Evolutionary conservation across 441 rosid species (phyloP), one percentile per base, ranked within the genome.

Genomic region (Aleurites moluccanus): DNA sequence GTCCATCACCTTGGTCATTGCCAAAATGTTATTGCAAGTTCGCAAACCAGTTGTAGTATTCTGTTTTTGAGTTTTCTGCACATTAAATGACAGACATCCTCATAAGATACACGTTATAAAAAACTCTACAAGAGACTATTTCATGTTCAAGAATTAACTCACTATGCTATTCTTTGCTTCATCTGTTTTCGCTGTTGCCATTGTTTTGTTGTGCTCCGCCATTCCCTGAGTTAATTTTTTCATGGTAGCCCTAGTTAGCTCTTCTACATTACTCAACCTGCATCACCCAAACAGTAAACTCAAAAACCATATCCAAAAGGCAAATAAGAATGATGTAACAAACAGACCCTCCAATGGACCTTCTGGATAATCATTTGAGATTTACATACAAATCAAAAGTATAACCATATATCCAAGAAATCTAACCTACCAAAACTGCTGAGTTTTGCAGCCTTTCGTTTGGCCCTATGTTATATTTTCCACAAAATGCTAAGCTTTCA

Each of bases 141-240:
- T 44, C 16, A 25, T 47, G 23, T 16, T 59, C 45, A 72, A 77
- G 18, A 77, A 69, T 71, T 77, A 69, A 88, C 98, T 85, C 76
- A 96, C 99, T 69, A 96, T 76, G 76, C 14, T 81, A 16, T 90
- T 88, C 80, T 96, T 96, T 65, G 89, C 98, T 80, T 91, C 98
- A 82, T 93, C 97, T 7, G 97, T 80, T 88, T 91, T 93, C 56
- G 99, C 98, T 80, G 92, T 90, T 56, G 97, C 88, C 98, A 86
- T 86, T 72, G 94, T 92, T 87, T 96, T 96, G 86, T 88, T 90
- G 80, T 92, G 97, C 85, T 92, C 97, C 35, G 88, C 87, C 97
- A 93, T 90, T 82, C 97, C 97, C 79, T 96, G 98, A 67, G 99
- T 93, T 79, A 92, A 80, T 75, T 96, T 96, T 82, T 92, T 96